phyloP scores from a whole-genome alignment of 2,329 filamentous ascomycete genomes.

The Aureobasidium sp. region DNA sequence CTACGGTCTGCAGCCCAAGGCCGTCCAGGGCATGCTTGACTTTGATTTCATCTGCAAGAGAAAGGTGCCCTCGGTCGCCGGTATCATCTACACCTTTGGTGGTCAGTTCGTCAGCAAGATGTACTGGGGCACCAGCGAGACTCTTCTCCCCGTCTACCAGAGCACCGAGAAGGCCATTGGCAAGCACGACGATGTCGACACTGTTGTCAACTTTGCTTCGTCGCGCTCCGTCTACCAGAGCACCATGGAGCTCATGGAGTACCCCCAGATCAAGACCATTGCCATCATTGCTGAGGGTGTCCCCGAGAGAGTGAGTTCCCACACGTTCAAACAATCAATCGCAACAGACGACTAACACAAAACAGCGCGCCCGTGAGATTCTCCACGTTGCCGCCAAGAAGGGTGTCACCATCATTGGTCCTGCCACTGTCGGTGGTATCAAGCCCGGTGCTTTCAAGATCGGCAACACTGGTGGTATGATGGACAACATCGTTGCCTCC shows the following conservation, averaged over 20 bases:
- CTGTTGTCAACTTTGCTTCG: slow-evolving; percentile 98
- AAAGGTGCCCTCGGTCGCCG: slow-evolving; percentile 88
- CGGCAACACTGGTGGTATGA: slow-evolving; percentile 99
- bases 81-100: slow-evolving; percentile 99
- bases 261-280: slow-evolving; percentile 95
- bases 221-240: slow-evolving; percentile 98
- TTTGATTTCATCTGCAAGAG: slow-evolving; percentile 99
- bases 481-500: slow-evolving; percentile 99
- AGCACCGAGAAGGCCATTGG: slow-evolving; percentile 82
- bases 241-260: slow-evolving; percentile 97
- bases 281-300: slow-evolving; percentile 99
- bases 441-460: slow-evolving; percentile 99
- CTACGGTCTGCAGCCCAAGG: slow-evolving; percentile 93
- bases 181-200: slow-evolving; percentile 96
- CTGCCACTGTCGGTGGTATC: slow-evolving; percentile 97
- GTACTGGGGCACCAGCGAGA: slow-evolving; percentile 99
- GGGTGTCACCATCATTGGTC: slow-evolving; percentile 97
- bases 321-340: not conserved
- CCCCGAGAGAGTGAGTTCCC: slow-evolving; percentile 74
- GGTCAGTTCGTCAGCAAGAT: slow-evolving; percentile 99
- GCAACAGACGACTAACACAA: slow-evolving; percentile 9
- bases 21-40: slow-evolving; percentile 65
- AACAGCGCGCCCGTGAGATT: slow-evolving; percentile 93
- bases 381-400: slow-evolving; percentile 95
- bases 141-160: slow-evolving; percentile 96